Evolutionary conservation across 1,284 basidiomycete species (phyloP).

Genomic region (Leccinum holopus): DNA sequence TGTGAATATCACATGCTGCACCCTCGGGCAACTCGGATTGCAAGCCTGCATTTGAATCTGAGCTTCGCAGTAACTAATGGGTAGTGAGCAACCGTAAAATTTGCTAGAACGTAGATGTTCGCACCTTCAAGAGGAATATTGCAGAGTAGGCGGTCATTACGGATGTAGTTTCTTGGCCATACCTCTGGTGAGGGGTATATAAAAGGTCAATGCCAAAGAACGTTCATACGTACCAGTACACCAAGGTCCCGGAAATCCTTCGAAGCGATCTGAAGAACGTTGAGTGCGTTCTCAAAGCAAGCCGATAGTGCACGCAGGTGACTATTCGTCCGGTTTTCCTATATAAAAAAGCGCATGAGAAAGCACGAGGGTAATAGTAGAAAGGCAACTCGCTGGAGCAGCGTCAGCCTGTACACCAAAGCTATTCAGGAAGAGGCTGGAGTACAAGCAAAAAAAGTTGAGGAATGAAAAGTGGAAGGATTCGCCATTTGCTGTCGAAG

Average conservation of each 20-base stretch:
- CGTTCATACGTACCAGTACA: slow-evolving; percentile 58
- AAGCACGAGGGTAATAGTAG: background rate
- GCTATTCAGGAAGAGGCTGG: slow-evolving; percentile 76
- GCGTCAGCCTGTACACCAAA: slow-evolving; percentile 70
- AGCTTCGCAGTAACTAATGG: slow-evolving; percentile 60
- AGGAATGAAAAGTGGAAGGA: slow-evolving; percentile 73
- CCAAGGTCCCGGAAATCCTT: slow-evolving; percentile 71
- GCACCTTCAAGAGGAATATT: slow-evolving; percentile 70
- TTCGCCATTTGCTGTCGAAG: slow-evolving; percentile 54
- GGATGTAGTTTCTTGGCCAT: slow-evolving; percentile 77
- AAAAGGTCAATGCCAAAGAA: background rate
- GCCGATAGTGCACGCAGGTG: slow-evolving; percentile 67
- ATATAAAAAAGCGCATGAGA: slow-evolving; percentile 13
- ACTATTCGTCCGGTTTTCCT: slow-evolving; percentile 50
- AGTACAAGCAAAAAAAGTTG: slow-evolving; percentile 71
- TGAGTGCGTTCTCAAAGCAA: slow-evolving; percentile 70
- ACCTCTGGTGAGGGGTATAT: slow-evolving; percentile 49
- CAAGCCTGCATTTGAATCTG: slow-evolving; percentile 49
- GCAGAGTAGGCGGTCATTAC: slow-evolving; percentile 83
- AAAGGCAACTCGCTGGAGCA: slow-evolving; percentile 44
- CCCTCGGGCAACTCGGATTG: slow-evolving; percentile 53
- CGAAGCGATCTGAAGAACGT: slow-evolving; percentile 65
- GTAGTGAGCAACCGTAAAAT: slow-evolving; percentile 12
- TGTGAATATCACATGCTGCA: slow-evolving; percentile 60
- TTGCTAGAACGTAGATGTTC: slow-evolving; percentile 14